A percentile compares a stretch with the other conserved stretches of the same genome.
These are phyloP conservation scores for Peronospora destructor DNA, from an alignment of 352 stramenopile genomes.

Conservation along the genomic window DNA sequence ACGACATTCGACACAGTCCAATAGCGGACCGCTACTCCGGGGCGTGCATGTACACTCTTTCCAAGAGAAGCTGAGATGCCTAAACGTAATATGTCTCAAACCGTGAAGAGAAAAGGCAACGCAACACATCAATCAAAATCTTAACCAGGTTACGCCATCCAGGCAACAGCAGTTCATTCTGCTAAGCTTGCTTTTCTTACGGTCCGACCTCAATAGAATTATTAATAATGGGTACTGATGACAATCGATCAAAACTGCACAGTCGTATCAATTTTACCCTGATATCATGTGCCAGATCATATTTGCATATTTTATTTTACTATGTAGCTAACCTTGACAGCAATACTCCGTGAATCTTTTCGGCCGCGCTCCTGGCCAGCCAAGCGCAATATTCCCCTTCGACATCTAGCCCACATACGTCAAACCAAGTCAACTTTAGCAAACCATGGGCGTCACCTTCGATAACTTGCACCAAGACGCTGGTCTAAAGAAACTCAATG, in stretches of 20 bases:
- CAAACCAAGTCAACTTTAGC: conserved; percentile 4
- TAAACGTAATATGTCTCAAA: too few species aligned
- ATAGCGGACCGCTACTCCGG: too few species aligned
- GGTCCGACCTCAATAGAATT: too few species aligned
- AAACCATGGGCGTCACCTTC: conserved; percentile 55
- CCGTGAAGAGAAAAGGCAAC: too few species aligned
- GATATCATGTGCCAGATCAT: background rate
- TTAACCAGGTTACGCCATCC: too few species aligned
- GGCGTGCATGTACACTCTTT: too few species aligned
- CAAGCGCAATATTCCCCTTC: conserved; percentile 18
- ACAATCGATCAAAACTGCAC: too few species aligned
- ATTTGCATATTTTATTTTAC: conserved; percentile 14
- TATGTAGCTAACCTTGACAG: conserved; percentile 13
- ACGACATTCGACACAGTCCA: too few species aligned
- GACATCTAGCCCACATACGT: conserved; percentile 13
- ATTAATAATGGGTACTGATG: too few species aligned
- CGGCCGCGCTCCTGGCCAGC: conserved; percentile 27
- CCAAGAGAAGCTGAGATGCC: too few species aligned
- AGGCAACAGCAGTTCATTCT: too few species aligned
- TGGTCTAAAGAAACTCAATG: conserved; percentile 73
- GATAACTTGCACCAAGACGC: conserved; percentile 51
- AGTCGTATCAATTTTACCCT: background rate
- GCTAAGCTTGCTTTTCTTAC: too few species aligned
- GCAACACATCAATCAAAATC: background rate
- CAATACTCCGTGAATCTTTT: conserved; percentile 6